A percentile compares a stretch with the other conserved stretches of the same genome.
Conservation (phyloP, 208 protist species). For the Crithidia mellificae region DNA sequence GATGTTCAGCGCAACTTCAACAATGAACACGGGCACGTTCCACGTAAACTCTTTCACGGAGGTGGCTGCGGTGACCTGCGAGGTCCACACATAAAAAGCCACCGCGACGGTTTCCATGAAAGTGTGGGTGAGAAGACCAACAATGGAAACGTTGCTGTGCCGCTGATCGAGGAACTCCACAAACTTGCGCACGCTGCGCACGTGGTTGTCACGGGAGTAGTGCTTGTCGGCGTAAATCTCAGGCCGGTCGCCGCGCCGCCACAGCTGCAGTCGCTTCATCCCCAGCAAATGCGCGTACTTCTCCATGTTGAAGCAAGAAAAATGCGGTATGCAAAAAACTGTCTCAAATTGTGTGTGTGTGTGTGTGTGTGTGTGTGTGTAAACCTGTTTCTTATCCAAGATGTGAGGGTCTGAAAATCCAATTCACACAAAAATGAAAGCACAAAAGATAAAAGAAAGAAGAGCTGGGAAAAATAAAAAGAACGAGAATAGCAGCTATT, state of each 20-base stretch:
- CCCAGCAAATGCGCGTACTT: slow-evolving; percentile 18
- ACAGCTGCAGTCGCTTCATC: slow-evolving; percentile 12
- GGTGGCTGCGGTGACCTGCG: slow-evolving; percentile 36
- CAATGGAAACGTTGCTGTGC: slow-evolving; percentile 66
- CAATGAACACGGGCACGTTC: slow-evolving; percentile 53
- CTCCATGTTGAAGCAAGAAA: slow-evolving; percentile 1
- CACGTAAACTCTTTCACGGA: slow-evolving; percentile 50
- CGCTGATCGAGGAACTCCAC: slow-evolving; percentile 68
- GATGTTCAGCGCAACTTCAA: slow-evolving; percentile 69
- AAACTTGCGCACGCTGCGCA: slow-evolving; percentile 59
- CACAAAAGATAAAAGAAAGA: background rate
- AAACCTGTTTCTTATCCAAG: too few relatives aligned
- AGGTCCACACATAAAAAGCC: slow-evolving; percentile 74
- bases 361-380: too few relatives aligned
- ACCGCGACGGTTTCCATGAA: slow-evolving; percentile 64
- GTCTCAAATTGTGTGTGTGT: too few relatives aligned
- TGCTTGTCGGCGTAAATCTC: slow-evolving; percentile 40
- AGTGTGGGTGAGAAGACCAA: slow-evolving; percentile 53
- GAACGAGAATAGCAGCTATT: background rate
- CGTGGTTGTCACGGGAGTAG: slow-evolving; percentile 37
- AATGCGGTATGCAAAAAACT: too few relatives aligned
- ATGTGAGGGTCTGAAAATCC: too few relatives aligned
- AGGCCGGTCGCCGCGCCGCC: slow-evolving; percentile 23
- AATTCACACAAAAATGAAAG: background rate
- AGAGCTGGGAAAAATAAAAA: background rate